phyloP scores from a whole-genome alignment of 768 basidiomycete genomes.

The Suillus cothurnatus region DNA sequence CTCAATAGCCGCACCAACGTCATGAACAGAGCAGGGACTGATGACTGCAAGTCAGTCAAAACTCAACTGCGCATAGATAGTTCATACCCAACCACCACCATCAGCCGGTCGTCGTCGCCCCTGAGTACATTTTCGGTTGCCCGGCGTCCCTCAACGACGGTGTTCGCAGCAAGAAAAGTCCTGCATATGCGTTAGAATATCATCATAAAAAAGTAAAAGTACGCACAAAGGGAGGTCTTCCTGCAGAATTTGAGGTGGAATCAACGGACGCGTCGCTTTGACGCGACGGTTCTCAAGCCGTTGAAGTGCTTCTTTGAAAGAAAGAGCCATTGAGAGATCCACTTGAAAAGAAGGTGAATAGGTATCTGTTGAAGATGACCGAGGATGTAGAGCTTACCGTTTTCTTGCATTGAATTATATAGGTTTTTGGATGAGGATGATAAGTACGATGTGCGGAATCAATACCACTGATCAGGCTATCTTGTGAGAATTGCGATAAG shows the following conservation, averaged over 20 bases:
- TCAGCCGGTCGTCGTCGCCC: slow-evolving; percentile 88
- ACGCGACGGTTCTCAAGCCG: slow-evolving; percentile 89
- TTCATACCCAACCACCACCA: slow-evolving; percentile 86
- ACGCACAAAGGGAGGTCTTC: slow-evolving; percentile 89
- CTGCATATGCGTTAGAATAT: slow-evolving; percentile 38
- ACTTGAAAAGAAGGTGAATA: slow-evolving; percentile 20
- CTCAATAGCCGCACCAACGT: slow-evolving; percentile 81
- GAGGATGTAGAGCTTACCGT: slow-evolving; percentile 17
- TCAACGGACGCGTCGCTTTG: slow-evolving; percentile 82
- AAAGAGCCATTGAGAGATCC: slow-evolving; percentile 64
- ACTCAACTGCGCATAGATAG: not conserved
- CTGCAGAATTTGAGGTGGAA: slow-evolving; percentile 92
- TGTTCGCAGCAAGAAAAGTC: slow-evolving; percentile 80
- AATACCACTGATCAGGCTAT: slow-evolving; percentile 14
- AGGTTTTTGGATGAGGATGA: slow-evolving; percentile 6
- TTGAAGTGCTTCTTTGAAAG: slow-evolving; percentile 77
- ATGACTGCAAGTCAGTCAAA: slow-evolving; percentile 10
- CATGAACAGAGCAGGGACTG: slow-evolving; percentile 95
- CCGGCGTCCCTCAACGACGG: slow-evolving; percentile 83
- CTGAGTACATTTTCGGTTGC: slow-evolving; percentile 77
- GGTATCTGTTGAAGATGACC: slow-evolving; percentile 23
- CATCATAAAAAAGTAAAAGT: slow-evolving; percentile 1
- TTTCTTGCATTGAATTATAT: slow-evolving; percentile 21
- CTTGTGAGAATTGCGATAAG: slow-evolving; percentile 12
- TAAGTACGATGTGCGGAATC: slow-evolving; percentile 9